Percentiles rank a stretch among this genome's conserved stretches.
Conservation (phyloP, 2,329 filamentous ascomycete species). For the Pseudogymnoascus sp. region DNA sequence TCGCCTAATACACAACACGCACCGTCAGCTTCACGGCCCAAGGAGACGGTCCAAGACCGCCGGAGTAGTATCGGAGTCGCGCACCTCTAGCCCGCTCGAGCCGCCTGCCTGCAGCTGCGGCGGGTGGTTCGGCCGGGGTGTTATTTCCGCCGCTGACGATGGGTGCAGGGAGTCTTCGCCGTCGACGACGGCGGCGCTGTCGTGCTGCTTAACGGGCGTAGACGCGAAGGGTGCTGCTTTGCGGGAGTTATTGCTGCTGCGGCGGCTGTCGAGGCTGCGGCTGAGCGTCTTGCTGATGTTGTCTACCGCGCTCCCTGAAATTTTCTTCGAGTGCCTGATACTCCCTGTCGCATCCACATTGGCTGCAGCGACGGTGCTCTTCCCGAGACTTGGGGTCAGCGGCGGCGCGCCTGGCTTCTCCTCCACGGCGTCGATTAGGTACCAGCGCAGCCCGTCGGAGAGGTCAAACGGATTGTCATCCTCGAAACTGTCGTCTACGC, state of each 20-base stretch:
- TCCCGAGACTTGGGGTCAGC: slow-evolving; percentile 83
- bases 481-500: slow-evolving; percentile 54
- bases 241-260: slow-evolving; percentile 80
- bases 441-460: slow-evolving; percentile 92
- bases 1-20: slow-evolving; percentile 32
- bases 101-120: slow-evolving; percentile 4
- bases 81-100: slow-evolving; percentile 11
- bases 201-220: slow-evolving; percentile 12
- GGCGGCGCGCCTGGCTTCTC: slow-evolving; percentile 88
- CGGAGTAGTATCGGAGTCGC: slow-evolving; percentile 5
- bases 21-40: slow-evolving; percentile 11
- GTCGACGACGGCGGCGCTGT: slow-evolving; percentile 15
- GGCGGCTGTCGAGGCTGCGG: slow-evolving; percentile 83
- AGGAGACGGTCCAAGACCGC: slow-evolving; percentile 9
- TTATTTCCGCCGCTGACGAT: background rate
- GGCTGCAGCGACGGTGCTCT: slow-evolving; percentile 83
- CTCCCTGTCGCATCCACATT: slow-evolving; percentile 81
- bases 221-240: slow-evolving; percentile 51
- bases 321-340: slow-evolving; percentile 41
- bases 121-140: background rate
- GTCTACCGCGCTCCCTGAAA: slow-evolving; percentile 50
- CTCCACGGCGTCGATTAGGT: slow-evolving; percentile 85
- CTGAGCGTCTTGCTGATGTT: slow-evolving; percentile 71
- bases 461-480: slow-evolving; percentile 97
- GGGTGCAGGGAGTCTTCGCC: slow-evolving; percentile 2